Base-by-base conservation (phyloP, 495 filamentous ascomycete species). In the Aspergillus affinis region DNA sequence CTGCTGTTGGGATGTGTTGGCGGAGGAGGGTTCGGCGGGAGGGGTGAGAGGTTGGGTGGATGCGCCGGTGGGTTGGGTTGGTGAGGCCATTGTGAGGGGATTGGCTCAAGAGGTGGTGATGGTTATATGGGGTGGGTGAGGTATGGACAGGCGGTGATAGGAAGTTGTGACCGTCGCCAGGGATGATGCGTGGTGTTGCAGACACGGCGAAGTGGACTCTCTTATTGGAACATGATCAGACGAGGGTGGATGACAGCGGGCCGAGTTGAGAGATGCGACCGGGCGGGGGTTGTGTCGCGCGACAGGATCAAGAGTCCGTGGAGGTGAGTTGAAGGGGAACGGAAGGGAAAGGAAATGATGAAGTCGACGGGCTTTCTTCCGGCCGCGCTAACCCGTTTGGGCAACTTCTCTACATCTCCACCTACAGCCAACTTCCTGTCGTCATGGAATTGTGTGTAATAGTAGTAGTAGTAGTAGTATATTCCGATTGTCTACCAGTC, bases 1-100 rank as follows among this genome's bases (percentile, higher is more conserved):
- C 26, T 62, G 58, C 61, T 68, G 60, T 57, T 66, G 36, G 54
- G 29, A 51, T 60, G 45, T 29, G 64, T 27, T 60, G 41, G 30
- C 62, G 36, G 63, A 54, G 54, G 73, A 66, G 52, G 74, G 69
- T 64, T 81, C 78, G 19, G 75, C 75, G 13, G 78, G 76, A 36
- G 78, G 78, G 10, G 78, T 78, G 53, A 74, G 66, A 46, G 78
- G 74, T 61, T 79, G 78, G n/a, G 74, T 72, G 23, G 75, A 60
- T 23, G 61, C 72, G 18, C 69, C 63, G 51, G 71, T 17, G 2
- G 36, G 58, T 63, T 75, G 73, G 13, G 58, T 65, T 64, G 78
- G 78, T 23, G 78, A 78, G 26, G 78, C 72, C 78, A 81, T 81
- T 23, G n/a, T 67, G 36, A 21, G 6, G 18, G n/a, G 18, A 26